Conservation (phyloP, 2,329 filamentous ascomycete species). For the Amphichorda felina region DNA sequence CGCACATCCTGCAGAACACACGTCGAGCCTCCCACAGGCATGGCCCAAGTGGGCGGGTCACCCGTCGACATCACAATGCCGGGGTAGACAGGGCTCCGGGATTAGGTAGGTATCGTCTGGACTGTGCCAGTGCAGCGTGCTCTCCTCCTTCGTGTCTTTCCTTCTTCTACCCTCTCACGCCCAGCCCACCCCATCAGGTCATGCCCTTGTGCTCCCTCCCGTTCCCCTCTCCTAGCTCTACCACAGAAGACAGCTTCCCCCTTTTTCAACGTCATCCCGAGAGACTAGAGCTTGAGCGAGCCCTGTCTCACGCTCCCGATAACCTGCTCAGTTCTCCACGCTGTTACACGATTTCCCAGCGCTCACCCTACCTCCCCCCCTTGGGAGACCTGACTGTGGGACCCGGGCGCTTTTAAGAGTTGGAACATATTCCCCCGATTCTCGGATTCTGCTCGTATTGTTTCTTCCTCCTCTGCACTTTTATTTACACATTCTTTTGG, state of each 20-base stretch:
- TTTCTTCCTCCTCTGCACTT: too few relatives aligned
- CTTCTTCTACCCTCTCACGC: conserved; percentile 23
- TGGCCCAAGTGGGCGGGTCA: conserved; percentile 1
- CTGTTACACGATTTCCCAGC: conserved; percentile 5
- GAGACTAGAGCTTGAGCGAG: conserved; percentile 17
- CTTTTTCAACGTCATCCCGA: conserved; percentile 20
- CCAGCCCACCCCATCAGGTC: conserved; percentile 11
- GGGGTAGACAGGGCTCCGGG: conserved; percentile 2
- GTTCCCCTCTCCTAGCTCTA: conserved; percentile 11
- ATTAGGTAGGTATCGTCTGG: conserved; percentile 3
- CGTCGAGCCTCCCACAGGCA: conserved; percentile 1
- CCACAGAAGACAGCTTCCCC: conserved; percentile 9
- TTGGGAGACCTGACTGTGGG: neutral
- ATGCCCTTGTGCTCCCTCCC: conserved; percentile 9
- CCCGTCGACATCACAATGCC: conserved; percentile 2
- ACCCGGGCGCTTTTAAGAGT: neutral
- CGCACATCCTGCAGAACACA: too few relatives aligned
- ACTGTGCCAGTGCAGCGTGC: conserved; percentile 5
- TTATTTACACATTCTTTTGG: neutral
- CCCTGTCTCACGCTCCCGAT: conserved; percentile 18
- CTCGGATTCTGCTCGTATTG: neutral
- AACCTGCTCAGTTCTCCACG: conserved; percentile 17
- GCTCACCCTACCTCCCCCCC: conserved; percentile 3
- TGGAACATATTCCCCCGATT: neutral
- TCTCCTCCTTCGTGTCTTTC: conserved; percentile 11